Base-by-base conservation (phyloP, 495 filamentous ascomycete species). In the Trichoderma asperelloides region DNA sequence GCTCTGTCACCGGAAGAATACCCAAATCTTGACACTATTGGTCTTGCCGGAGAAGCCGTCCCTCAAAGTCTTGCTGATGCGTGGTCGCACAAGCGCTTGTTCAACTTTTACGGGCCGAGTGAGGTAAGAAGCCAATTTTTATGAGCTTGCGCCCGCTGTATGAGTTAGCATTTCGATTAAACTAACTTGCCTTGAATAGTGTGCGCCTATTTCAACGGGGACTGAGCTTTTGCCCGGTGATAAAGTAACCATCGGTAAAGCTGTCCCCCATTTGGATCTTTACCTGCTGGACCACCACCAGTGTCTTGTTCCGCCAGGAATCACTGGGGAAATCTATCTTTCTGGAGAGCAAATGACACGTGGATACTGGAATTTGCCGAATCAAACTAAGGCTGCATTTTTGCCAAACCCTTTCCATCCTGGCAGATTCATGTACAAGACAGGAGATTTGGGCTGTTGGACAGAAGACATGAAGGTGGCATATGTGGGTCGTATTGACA, bases 101-200 rank as follows among this genome's bases (percentile, higher is more conserved):
- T 69, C 64, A 78, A 77, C 67, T 63, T 67, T 30, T 78, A 78
- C 68, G 76, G 76, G 13, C 76, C 76, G 8, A 69, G 69, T 13
- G 74, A 78, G 67, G 67, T 68, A 15, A 74, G 73, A 27, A 45
- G 11, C 11, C 41, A 45, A 45, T 18, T 0, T 3, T 18, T 45
- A 16, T 12, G 12, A 51, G n/a, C 9, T 25, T 4, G 23, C 21
- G 6, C 3, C 6, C 11, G 16, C 18, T 23, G 0, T 18, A 25
- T n/a, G 47, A 25, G 3, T 21, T 75, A 30, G 51, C 65, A 13
- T 68, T 64, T 3, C 64, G 63, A 1, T 63, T 70, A n/a, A 67
- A 67, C 30, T 67, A 6, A 25, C 51, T 74, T 16, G n/a, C 6
- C 5, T n/a, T 51, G 47, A 11, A 37, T 7, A 51, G 47, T 51